Percentiles rank a stretch among this genome's conserved stretches.
Conservation (phyloP, 2,329 filamentous ascomycete species). For the Penicillium sp. region DNA sequence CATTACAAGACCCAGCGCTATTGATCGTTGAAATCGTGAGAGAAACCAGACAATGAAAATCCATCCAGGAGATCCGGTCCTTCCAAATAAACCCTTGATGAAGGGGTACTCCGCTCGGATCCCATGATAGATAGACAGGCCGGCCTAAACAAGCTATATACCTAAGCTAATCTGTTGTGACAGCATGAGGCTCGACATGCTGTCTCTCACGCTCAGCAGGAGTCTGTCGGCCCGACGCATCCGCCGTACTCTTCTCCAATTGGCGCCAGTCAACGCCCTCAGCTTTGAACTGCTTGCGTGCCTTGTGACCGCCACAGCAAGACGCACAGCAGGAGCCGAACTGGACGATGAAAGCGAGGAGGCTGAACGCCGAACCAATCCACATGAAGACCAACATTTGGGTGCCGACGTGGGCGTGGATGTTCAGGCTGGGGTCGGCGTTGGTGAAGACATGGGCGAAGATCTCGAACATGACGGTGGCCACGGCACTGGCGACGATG, state of each 20-base stretch:
- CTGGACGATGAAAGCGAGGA: constrained; percentile 75
- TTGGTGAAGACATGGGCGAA: constrained; percentile 76
- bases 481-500: constrained; percentile 72
- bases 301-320: constrained; percentile 47
- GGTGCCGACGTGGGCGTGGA: constrained; percentile 69
- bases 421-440: constrained; percentile 73
- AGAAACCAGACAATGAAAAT: neutral
- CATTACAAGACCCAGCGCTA: neutral
- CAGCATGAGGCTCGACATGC: constrained; percentile 3
- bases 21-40: constrained; percentile 3
- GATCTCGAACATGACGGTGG: constrained; percentile 81
- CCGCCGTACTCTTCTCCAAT: constrained; percentile 1
- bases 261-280: constrained; percentile 22
- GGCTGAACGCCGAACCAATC: constrained; percentile 70
- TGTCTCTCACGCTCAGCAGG: neutral
- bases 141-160: neutral
- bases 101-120: neutral
- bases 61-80: neutral
- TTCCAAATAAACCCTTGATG: neutral
- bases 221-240: neutral
- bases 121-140: neutral
- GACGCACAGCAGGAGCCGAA: constrained; percentile 75
- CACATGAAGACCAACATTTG: constrained; percentile 90
- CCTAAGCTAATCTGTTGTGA: neutral
- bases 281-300: constrained; percentile 37